phyloP scores from a whole-genome alignment of 148 eudicot species.

The Rhododendron henanense region DNA sequence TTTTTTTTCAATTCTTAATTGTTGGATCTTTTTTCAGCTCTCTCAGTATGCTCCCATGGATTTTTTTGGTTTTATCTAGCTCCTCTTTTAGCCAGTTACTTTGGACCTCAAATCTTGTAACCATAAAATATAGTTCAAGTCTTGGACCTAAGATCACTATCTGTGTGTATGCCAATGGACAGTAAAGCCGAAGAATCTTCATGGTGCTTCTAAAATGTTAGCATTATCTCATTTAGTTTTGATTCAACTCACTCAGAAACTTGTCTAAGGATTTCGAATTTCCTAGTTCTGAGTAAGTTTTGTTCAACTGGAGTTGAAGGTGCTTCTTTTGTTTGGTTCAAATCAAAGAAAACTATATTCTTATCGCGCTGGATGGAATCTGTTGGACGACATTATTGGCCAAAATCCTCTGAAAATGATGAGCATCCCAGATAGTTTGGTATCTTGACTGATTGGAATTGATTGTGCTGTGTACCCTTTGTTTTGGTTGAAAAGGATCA shows the following conservation, averaged over 20 bases:
- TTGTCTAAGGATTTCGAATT: neutral
- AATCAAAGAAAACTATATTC: neutral
- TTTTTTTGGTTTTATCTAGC: neutral
- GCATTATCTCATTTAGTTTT: neutral
- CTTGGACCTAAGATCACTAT: neutral
- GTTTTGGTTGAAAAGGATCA: slow-evolving; percentile 1
- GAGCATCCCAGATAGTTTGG: neutral
- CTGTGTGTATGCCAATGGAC: neutral
- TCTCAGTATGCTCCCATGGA: neutral
- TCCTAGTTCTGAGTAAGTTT: neutral
- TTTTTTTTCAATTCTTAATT: neutral
- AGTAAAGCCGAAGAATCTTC: neutral
- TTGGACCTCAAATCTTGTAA: neutral
- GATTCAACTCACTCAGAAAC: neutral
- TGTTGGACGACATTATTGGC: neutral
- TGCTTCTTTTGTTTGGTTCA: neutral
- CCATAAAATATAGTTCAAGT: neutral
- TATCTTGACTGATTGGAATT: neutral
- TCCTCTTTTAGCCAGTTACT: neutral
- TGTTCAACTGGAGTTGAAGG: neutral
- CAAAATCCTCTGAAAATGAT: neutral
- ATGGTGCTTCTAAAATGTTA: neutral
- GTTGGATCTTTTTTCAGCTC: neutral
- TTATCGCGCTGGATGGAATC: neutral
- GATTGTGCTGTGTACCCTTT: neutral